Evolutionary conservation across 2,329 filamentous ascomycete species (phyloP), one percentile per base, ranked within the genome.

Genomic region (Neofusicoccum sp.): DNA sequence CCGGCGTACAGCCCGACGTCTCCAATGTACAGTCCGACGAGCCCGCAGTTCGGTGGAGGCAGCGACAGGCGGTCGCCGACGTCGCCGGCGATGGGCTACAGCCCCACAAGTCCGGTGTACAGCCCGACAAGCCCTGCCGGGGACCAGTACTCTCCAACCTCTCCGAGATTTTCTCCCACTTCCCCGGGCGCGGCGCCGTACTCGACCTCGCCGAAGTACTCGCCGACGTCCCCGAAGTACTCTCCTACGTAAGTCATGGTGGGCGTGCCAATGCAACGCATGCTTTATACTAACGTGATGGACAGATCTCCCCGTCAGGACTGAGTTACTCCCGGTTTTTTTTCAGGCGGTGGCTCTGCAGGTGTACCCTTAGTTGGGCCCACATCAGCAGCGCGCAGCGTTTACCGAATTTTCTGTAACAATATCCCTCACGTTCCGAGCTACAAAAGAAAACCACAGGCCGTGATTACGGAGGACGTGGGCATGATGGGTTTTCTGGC

Each of bases 81-180:
- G 47, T 88, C 86, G 3, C 87, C 88, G 3, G 49, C 49, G 6
- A 87, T 86, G 5, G 88, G 82, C 69, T 91, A 90, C 76, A 89
- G 86, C 69, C 87, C 87, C n/a, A 85, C 86, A 3, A 88, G 84
- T 56, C 87, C 74, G n/a, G 69, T 73, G 80, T 66, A 84, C 80
- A 70, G 75, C 82, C 67, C 79, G 73, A 70, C 76, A 80, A 84
- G 33, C 83, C 86, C 71, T 31, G 64, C 85, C 81, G n/a, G 82
- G 4, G 69, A 69, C 33, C 64, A 80, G 3, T 89, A 88, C 75
- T 76, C 73, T 12, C 75, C 76, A 12, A 76, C 75, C 1, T 75
- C 71, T 24, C 74, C 74, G 47, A 48, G 58, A 31, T 75, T 70
- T 63, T 71, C 69, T 49, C 71, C 71, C 4, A 71, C 69, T 6